phyloP scores from a whole-genome alignment of 768 basidiomycete species.

The Hericium alpestre region DNA sequence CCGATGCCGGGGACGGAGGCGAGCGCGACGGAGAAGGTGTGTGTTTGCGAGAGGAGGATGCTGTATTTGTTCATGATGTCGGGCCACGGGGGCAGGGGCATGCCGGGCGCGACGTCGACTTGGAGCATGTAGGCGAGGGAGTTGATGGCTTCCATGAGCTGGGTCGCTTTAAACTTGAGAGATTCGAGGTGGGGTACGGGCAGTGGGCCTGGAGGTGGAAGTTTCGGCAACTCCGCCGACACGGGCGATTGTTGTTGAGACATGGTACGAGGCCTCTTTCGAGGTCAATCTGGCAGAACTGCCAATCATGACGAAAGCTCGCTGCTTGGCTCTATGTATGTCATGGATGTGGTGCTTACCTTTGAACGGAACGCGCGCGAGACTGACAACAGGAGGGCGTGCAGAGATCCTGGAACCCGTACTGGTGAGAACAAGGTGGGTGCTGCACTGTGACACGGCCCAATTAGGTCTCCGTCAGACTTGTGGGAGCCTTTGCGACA shows the following conservation, averaged over 20 bases:
- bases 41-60: constrained; percentile 72
- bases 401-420: no score
- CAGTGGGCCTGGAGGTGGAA: not conserved
- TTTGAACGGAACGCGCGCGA: no score
- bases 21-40: constrained; percentile 61
- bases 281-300: no score
- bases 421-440: no score
- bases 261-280: not conserved
- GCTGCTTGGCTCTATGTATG: no score
- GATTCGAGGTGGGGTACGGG: constrained; percentile 43
- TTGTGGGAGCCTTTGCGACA: no score
- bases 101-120: constrained; percentile 40
- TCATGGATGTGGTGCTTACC: no score
- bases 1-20: constrained; percentile 22
- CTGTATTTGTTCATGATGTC: constrained; percentile 83
- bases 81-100: constrained; percentile 71
- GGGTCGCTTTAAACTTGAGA: constrained; percentile 62
- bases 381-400: no score
- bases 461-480: no score
- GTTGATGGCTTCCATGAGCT: constrained; percentile 71
- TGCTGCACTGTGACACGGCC: no score
- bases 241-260: not conserved
- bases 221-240: not conserved
- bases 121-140: constrained; percentile 56
- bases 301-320: no score